These are phyloP conservation scores for Lepraria neglecta DNA, from an alignment of 495 filamentous ascomycete genomes.

Conservation along the genomic window DNA sequence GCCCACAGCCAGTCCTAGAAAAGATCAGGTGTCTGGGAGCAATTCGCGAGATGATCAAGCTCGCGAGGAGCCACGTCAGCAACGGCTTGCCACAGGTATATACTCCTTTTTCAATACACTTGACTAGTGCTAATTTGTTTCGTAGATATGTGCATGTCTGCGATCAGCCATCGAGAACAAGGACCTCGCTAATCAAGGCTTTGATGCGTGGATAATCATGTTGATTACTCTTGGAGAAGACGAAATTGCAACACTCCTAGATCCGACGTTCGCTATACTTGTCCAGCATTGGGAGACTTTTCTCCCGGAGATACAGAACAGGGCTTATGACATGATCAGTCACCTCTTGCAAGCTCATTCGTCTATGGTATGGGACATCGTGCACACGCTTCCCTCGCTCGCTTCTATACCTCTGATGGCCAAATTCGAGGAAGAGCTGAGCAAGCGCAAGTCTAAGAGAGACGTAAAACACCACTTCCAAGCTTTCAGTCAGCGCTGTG, in stretches of 20 bases:
- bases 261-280: slow-evolving; percentile 82
- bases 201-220: slow-evolving; percentile 77
- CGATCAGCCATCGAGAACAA: slow-evolving; percentile 71
- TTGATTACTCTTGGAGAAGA: slow-evolving; percentile 65
- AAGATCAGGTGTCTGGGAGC: slow-evolving; percentile 69
- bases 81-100: slow-evolving; percentile 80
- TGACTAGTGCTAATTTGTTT: slow-evolving; percentile 7
- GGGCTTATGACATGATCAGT: slow-evolving; percentile 54
- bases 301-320: slow-evolving; percentile 49
- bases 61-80: slow-evolving; percentile 61
- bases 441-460: slow-evolving; percentile 53
- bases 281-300: slow-evolving; percentile 71
- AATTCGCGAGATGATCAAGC: slow-evolving; percentile 79
- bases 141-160: slow-evolving; percentile 76
- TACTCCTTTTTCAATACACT: slow-evolving; percentile 20
- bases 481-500: slow-evolving; percentile 64
- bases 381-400: slow-evolving; percentile 71
- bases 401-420: slow-evolving; percentile 62
- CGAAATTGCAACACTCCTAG: slow-evolving; percentile 70
- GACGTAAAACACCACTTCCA: slow-evolving; percentile 57
- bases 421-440: slow-evolving; percentile 56
- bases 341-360: slow-evolving; percentile 58
- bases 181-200: slow-evolving; percentile 66
- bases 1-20: slow-evolving; percentile 54
- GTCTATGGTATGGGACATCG: slow-evolving; percentile 52